Evolutionary conservation across 2,329 filamentous ascomycete genomes (phyloP).

Genomic region (Colletotrichum siamense): DNA sequence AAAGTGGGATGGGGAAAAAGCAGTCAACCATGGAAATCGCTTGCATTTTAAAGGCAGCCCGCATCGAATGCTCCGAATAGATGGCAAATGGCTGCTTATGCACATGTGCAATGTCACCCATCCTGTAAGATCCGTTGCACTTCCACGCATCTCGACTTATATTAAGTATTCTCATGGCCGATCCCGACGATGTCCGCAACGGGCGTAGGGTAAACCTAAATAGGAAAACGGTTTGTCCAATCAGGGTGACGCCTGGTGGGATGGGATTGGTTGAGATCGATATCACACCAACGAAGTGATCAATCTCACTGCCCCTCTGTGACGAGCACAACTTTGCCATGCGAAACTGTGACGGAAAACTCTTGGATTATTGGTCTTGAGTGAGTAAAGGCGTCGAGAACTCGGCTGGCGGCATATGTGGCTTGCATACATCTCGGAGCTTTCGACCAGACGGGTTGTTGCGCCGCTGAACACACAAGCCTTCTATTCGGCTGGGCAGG

Average conservation of each 20-base stretch:
- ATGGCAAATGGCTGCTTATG: no score
- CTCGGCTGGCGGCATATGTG: background rate
- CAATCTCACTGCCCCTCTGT: background rate
- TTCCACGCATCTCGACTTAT: no score
- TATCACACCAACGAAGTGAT: background rate
- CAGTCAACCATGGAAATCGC: no score
- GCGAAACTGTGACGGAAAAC: background rate
- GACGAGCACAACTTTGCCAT: background rate
- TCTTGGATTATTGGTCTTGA: background rate
- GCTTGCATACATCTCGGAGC: background rate
- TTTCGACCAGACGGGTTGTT: background rate
- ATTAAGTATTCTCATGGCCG: background rate
- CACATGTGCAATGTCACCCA: no score
- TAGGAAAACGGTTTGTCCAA: background rate
- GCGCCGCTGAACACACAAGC: background rate
- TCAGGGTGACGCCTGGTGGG: background rate
- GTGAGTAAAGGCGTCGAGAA: background rate
- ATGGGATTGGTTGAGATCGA: background rate
- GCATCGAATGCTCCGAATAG: no score
- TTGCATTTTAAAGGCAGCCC: no score
- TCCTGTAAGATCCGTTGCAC: no score
- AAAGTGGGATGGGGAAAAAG: no score
- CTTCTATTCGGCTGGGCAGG: background rate
- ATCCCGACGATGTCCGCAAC: no score
- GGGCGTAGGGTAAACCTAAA: no score